phyloP scores from a whole-genome alignment of 2,329 filamentous ascomycete genomes.

The Fusarium sp. region DNA sequence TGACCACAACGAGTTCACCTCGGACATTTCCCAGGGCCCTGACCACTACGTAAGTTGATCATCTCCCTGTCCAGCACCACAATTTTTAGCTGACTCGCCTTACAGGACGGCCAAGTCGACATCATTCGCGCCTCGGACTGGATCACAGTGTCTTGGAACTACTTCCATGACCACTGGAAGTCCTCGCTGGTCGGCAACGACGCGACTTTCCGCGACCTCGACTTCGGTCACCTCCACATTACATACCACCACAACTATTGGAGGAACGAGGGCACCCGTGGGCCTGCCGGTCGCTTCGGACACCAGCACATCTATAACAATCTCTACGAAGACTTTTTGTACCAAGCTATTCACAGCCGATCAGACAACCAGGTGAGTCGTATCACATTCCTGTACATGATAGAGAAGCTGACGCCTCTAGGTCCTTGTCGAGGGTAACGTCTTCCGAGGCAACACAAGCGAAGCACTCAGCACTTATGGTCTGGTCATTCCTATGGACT shows the following conservation, averaged over 20 bases:
- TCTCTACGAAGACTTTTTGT: constrained; percentile 62
- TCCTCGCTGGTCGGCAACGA: constrained; percentile 62
- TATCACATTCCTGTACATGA: rapidly evolving
- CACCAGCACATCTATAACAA: constrained; percentile 67
- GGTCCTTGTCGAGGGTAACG: constrained; percentile 65
- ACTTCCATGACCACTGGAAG: constrained; percentile 66
- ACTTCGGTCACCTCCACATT: constrained; percentile 62
- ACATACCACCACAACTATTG: constrained; percentile 68
- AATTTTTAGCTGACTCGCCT: neutral
- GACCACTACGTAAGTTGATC: constrained; percentile 52
- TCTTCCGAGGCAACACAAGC: constrained; percentile 62
- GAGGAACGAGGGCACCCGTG: constrained; percentile 62
- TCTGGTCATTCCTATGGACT: constrained; percentile 69
- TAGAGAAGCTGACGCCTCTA: constrained; percentile 31
- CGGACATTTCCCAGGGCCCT: constrained; percentile 57
- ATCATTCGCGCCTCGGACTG: constrained; percentile 62
- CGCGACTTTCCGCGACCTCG: constrained; percentile 57
- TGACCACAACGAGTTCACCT: constrained; percentile 65
- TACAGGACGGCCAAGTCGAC: constrained; percentile 62
- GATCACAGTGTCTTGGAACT: constrained; percentile 65
- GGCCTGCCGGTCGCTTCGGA: constrained; percentile 65
- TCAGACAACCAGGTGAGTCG: constrained; percentile 57
- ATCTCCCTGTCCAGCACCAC: rapidly evolving
- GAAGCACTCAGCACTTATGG: constrained; percentile 69
- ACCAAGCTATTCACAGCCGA: constrained; percentile 65